Percentiles rank a stretch among this genome's conserved stretches.
Conservation (phyloP, 2,329 filamentous ascomycete species). For the Dactylonectria estremocensis region DNA sequence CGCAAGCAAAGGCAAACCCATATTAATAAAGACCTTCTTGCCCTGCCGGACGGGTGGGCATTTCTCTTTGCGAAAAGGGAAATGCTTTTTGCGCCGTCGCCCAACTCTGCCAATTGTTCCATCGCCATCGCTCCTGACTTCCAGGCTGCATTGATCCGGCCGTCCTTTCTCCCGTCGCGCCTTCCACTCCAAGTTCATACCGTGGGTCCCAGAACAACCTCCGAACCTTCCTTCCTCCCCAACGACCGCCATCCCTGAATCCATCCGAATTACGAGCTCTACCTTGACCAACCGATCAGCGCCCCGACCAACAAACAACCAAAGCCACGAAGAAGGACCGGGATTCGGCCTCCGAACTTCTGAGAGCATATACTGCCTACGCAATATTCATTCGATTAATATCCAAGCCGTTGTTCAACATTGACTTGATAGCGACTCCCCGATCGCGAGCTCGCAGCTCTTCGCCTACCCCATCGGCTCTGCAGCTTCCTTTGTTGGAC, state of each 20-base stretch:
- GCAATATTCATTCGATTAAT: background rate
- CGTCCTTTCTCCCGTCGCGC: background rate
- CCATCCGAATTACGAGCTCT: slow-evolving; percentile 8
- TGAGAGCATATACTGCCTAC: background rate
- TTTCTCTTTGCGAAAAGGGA: slow-evolving; percentile 17
- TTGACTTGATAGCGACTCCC: background rate
- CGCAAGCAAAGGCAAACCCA: slow-evolving; percentile 29
- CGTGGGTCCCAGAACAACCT: slow-evolving; percentile 16
- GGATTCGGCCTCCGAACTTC: background rate
- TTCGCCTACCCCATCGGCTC: background rate
- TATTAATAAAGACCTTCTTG: slow-evolving; percentile 29
- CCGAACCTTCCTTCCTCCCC: slow-evolving; percentile 3
- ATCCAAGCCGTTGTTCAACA: background rate
- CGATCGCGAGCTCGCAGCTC: background rate
- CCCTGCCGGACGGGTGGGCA: slow-evolving; percentile 17
- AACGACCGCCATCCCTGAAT: slow-evolving; percentile 20
- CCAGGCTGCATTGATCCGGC: background rate
- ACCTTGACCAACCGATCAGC: slow-evolving; percentile 9
- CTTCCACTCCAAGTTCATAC: slow-evolving; percentile 14
- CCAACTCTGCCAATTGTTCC: slow-evolving; percentile 1
- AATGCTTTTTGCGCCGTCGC: slow-evolving; percentile 30
- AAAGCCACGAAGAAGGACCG: background rate
- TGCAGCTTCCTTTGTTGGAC: slow-evolving; percentile 14
- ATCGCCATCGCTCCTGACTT: slow-evolving; percentile 3
- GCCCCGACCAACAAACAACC: slow-evolving; percentile 4